These are phyloP conservation scores for Styphnolobium japonicum DNA, from an alignment of 306 rosid species.

Conservation along the genomic window DNA sequence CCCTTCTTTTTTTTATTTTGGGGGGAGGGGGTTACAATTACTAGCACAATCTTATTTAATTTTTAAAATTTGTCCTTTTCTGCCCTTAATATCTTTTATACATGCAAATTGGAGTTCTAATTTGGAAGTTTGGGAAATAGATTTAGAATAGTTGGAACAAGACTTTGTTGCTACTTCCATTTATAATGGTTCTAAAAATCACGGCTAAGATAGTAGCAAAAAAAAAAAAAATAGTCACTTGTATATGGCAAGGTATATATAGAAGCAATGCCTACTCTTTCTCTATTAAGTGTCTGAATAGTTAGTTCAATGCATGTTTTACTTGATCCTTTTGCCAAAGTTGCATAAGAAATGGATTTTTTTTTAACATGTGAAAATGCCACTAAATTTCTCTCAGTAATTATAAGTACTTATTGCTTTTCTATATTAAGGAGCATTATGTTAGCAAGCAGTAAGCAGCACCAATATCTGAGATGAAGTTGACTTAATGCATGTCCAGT, in stretches of 20 bases:
- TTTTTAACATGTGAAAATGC: background rate
- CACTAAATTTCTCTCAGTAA: background rate
- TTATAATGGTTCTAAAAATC: background rate
- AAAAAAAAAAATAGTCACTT: background rate
- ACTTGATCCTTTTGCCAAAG: background rate
- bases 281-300: background rate
- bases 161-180: background rate
- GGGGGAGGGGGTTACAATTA: background rate
- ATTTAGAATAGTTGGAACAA: background rate
- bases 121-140: background rate
- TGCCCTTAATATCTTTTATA: background rate
- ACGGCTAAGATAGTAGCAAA: background rate
- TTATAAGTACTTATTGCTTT: background rate
- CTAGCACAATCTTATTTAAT: background rate
- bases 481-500: background rate
- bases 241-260: background rate
- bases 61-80: background rate
- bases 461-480: background rate
- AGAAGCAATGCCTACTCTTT: background rate
- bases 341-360: background rate
- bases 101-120: background rate
- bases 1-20: background rate
- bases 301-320: background rate
- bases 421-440: background rate
- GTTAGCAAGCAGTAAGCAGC: slow-evolving; percentile 13